Percentiles rank a stretch among this genome's conserved stretches.
Conservation (phyloP, 208 protist species). For the Naegleria fowleri region DNA sequence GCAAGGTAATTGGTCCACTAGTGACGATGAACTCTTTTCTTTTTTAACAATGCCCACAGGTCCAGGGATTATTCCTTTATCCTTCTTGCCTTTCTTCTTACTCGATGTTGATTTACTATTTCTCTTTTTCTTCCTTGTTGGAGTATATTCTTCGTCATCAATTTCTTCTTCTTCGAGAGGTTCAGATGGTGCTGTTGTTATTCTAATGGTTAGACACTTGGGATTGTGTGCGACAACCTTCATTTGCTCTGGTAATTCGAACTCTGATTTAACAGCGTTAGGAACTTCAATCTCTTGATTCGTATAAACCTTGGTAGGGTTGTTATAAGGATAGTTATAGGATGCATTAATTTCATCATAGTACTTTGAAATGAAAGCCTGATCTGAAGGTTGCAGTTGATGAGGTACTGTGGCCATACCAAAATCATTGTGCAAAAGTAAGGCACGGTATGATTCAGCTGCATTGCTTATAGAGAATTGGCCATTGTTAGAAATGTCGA, state of each 20-base stretch:
- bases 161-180: not conserved
- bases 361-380: not conserved
- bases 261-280: not conserved
- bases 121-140: not conserved
- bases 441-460: not conserved
- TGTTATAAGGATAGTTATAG: not conserved
- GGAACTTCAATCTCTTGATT: not conserved
- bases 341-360: not conserved
- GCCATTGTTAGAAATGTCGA: not conserved
- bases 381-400: not conserved
- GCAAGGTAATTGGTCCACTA: not conserved
- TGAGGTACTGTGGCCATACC: not conserved
- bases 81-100: not conserved
- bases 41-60: not conserved
- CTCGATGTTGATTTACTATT: not conserved
- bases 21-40: not conserved
- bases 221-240: not conserved
- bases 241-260: not conserved
- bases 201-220: not conserved
- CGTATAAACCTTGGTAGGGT: not conserved
- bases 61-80: not conserved
- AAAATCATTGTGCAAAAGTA: not conserved
- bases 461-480: not conserved
- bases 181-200: not conserved
- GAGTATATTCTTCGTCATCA: not conserved